These are phyloP conservation scores for Xerocomus spinulosus DNA, from an alignment of 768 basidiomycete species.

Conservation along the genomic window DNA sequence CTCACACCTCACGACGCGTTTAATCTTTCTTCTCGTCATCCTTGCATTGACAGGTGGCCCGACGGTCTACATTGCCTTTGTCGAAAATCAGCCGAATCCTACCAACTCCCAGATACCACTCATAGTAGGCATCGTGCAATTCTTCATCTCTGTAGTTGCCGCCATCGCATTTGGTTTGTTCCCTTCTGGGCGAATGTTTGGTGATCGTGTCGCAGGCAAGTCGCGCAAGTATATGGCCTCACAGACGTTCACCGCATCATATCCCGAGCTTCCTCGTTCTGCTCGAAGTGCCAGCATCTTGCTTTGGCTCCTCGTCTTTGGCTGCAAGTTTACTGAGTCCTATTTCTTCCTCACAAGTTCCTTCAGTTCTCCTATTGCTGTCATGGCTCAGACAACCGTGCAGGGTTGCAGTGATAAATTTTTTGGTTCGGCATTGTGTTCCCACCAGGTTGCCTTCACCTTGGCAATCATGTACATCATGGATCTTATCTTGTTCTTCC, in stretches of 20 bases:
- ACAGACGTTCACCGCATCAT: slow-evolving; percentile 98
- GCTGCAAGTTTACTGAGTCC: slow-evolving; percentile 95
- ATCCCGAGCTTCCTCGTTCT: slow-evolving; percentile 67
- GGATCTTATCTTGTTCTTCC: slow-evolving; percentile 96
- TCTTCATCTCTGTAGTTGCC: slow-evolving; percentile 82
- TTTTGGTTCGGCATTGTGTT: slow-evolving; percentile 77
- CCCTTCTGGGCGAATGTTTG: slow-evolving; percentile 97
- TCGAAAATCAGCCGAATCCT: slow-evolving; percentile 58
- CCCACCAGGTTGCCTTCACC: slow-evolving; percentile 91
- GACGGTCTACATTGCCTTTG: slow-evolving; percentile 86
- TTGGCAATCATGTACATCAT: slow-evolving; percentile 98
- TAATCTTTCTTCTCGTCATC: slow-evolving; percentile 87
- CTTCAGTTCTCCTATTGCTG: slow-evolving; percentile 93
- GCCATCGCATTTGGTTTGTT: slow-evolving; percentile 83
- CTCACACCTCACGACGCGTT: slow-evolving; percentile 89
- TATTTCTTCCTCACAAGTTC: slow-evolving; percentile 98
- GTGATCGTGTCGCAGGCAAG: slow-evolving; percentile 95
- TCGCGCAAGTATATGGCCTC: slow-evolving; percentile 98
- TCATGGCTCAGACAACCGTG: slow-evolving; percentile 94
- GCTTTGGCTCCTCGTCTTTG: slow-evolving; percentile 90
- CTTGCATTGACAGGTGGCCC: slow-evolving; percentile 91
- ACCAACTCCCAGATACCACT: slow-evolving; percentile 65
- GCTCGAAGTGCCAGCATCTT: slow-evolving; percentile 80
- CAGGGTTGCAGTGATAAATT: slow-evolving; percentile 83
- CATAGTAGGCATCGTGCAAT: slow-evolving; percentile 91